Evolutionary conservation across 257 asterid genomes (phyloP), one percentile per base, ranked within the genome.

Genomic region (Jacaranda mimosifolia): DNA sequence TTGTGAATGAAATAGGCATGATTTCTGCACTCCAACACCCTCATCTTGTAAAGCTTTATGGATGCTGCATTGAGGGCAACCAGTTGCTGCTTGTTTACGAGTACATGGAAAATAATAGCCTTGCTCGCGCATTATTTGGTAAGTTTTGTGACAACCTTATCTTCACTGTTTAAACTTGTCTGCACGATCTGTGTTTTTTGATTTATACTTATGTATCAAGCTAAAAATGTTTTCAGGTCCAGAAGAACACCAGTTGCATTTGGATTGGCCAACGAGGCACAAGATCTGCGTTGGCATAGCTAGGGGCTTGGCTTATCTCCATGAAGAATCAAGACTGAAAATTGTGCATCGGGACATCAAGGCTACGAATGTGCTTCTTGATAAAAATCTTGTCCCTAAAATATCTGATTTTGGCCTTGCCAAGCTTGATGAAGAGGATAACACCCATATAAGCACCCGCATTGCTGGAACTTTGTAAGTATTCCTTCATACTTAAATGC

Each of bases 11-110:
- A 68, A 82, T 88, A 67, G 92, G 90, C 79, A 88, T 86, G 90
- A 88, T 88, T 56, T 86, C 92, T 79, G 92, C 90, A 32, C 72
- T 88, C 35, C 90, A 88, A 76, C 90, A 88, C 72, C 92, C 90
- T 71, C 85, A 88, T 82, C 90, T 88, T 40, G 92, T 88, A n/a
- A 88, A 82, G 83, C 78, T 88, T 7, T 77, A 86, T 36, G 92
- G 92, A 6, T 88, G 92, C n/a, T 88, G 92, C 78, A 86, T 88
- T 2, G 92, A 88, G 67, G 81, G 86, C 58, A 84, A 88, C 74
- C 90, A 88, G 70, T 68, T 88, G 82, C 19, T 86, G 84, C 89
- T 88, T 7, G 79, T 88, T 4, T 88, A 88, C 11, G 92, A 88
- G 83, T 88, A 86, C 77, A 51, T 88, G 89, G 92, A 86, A 79